Base-by-base conservation (phyloP, 2,329 filamentous ascomycete genomes). In the Albifimbria verrucaria region DNA sequence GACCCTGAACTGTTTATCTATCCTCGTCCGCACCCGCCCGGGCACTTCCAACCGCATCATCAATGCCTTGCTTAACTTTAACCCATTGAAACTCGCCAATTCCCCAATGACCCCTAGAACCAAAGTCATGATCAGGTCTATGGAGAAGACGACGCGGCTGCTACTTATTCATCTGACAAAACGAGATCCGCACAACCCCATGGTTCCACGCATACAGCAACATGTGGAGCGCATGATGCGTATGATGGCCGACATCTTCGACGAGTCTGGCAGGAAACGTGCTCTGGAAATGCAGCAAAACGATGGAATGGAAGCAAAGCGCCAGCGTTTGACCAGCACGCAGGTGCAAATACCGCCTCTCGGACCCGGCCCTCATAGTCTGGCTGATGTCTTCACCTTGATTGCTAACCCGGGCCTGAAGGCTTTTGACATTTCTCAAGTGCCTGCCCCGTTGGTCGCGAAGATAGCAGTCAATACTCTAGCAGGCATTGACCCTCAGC, bases 111-210 rank as follows among this genome's bases (percentile, higher is more conserved):
- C 89, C 1, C 82, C 90, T 3, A 90, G 86, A 65, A 82, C 83
- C 48, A 91, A 88, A 62, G 88, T 99, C 55, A 84, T 93, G 62
- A 81, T 96, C 56, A 91, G 87, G 71, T 97, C 93, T 5, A 94
- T 99, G 85, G 93, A 97, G 70, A 91, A 96, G 67, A 99, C 94
- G 22, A 89, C 89, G 3, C 84, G 92, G 62, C 85, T 92, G 60
- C 75, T 99, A 46, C 78, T 97, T 39, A 81, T 92, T 50, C 92
- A 97, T 70, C 77, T 96, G 50, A 78, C 88, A 60, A 93, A 93
- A 74, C 92, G 92, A 64, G 92, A 94, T 61, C 89, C 90, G 2
- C 88, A 89, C 52, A 89, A 92, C 60, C 86, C 90, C 1, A 77
- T 92, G 50, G 80, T 82, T 21, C 81, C 80, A 1, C 87, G 90